Base-by-base conservation (phyloP, 331 rosid species). In the Rosa hybrid region DNA sequence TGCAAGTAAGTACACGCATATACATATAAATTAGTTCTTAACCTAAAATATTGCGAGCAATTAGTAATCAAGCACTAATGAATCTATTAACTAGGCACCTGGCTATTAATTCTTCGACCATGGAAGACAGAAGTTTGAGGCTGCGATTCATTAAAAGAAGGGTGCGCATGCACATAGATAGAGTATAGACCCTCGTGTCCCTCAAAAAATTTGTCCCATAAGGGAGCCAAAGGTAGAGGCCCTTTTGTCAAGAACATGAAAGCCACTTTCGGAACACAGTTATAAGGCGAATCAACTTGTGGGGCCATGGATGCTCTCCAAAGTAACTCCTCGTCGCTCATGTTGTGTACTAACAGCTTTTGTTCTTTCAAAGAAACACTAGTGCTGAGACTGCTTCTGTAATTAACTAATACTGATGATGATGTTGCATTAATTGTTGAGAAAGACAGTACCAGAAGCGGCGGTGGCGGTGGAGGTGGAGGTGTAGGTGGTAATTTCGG, bases 161-260 rank as follows among this genome's bases (percentile, higher is more conserved):
- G 92, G 80, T 88, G 76, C 8, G 91, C 71, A 23, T 90, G 97
- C 38, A 90, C 82, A 59, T 86, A 92, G 76, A 92, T 84, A 75
- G 89, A 83, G 90, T 81, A 88, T 5, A 88, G 80, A 62, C 39
- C 88, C 38, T 72, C 77, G 16, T 88, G 82, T 18, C 90, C 91
- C 81, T 80, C 54, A 71, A 92, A 90, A 56, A 92, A 87, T 41
- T 23, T 86, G 78, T 90, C 92, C 97, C 92, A 88, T 59, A 90
- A 76, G 46, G 51, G 86, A 71, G 83, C 85, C 51, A 92, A 27
- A 11, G 94, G 91, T 44, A 88, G 49, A 59, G 82, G 62, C 38
- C 90, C 91, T 21, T 54, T 74, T 21, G 86, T 77, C 86, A 91
- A 76, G 85, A 90, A 91, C 94, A 91, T 82, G 86, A 91, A 91